phyloP scores from a whole-genome alignment of 805 yeast genomes.

The Ogataea kodamae region DNA sequence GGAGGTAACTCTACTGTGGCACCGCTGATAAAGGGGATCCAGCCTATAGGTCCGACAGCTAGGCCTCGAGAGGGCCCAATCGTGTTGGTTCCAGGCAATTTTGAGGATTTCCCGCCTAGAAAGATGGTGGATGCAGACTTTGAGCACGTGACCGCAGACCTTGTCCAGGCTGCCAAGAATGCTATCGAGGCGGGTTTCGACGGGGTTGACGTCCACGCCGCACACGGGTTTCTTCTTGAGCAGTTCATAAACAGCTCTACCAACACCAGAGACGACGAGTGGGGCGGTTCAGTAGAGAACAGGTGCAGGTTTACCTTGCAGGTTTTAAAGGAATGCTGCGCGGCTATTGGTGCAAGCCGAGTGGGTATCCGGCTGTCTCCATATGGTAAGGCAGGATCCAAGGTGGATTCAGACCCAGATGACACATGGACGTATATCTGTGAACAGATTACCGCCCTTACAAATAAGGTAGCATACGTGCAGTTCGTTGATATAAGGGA shows the following conservation, averaged over 20 bases:
- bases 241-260: slow-evolving; percentile 37
- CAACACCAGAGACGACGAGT: slow-evolving; percentile 40
- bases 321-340: slow-evolving; percentile 47
- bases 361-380: slow-evolving; percentile 50
- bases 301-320: slow-evolving; percentile 40
- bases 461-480: slow-evolving; percentile 31
- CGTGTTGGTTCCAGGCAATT: slow-evolving; percentile 1
- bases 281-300: slow-evolving; percentile 42
- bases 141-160: slow-evolving; percentile 45
- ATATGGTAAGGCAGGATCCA: slow-evolving; percentile 38
- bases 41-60: slow-evolving; percentile 38
- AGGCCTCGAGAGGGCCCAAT: slow-evolving; percentile 33
- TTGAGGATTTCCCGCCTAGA: slow-evolving; percentile 21
- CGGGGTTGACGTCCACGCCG: slow-evolving; percentile 40
- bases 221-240: slow-evolving; percentile 39
- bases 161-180: slow-evolving; percentile 41
- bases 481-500: slow-evolving; percentile 62
- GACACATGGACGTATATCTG: slow-evolving; percentile 37
- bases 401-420: slow-evolving; percentile 36
- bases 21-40: slow-evolving; percentile 30
- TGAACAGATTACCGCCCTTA: slow-evolving; percentile 34
- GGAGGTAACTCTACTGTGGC: slow-evolving; percentile 40
- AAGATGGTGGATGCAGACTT: slow-evolving; percentile 33
- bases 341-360: slow-evolving; percentile 49
- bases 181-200: slow-evolving; percentile 40